Evolutionary conservation across 1,284 basidiomycete genomes (phyloP).

Genomic region (Mycena sp.): DNA sequence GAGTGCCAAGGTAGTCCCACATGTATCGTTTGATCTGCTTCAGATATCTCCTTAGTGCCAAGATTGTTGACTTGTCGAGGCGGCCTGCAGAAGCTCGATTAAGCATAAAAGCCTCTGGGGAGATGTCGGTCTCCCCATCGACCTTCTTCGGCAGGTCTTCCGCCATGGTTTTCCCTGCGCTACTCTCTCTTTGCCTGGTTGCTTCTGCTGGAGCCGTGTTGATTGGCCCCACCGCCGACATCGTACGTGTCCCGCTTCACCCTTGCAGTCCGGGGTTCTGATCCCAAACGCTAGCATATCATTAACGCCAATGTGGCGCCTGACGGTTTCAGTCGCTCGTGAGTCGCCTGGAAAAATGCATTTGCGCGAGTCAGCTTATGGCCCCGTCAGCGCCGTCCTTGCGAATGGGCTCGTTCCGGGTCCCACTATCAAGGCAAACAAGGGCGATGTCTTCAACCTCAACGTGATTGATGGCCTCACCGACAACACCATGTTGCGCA

Average conservation of each 20-base stretch:
- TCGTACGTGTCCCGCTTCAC: neutral
- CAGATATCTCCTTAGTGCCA: constrained; percentile 7
- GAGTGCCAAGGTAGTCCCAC: neutral
- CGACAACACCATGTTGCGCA: constrained; percentile 31
- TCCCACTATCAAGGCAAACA: constrained; percentile 20
- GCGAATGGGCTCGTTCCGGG: constrained; percentile 27
- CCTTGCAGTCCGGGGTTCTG: constrained; percentile 3
- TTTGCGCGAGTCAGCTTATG: neutral
- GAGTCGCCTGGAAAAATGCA: neutral
- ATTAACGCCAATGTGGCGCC: constrained; percentile 35
- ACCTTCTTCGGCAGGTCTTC: neutral
- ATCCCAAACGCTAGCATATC: constrained; percentile 19
- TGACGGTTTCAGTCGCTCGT: constrained; percentile 33
- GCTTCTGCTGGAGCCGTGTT: constrained; percentile 4
- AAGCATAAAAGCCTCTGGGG: constrained; percentile 24
- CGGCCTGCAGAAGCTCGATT: neutral
- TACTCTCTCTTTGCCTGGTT: constrained; percentile 18
- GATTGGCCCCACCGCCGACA: constrained; percentile 27
- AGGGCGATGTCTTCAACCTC: constrained; percentile 27
- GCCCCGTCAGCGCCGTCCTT: constrained; percentile 9
- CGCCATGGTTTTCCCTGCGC: constrained; percentile 22
- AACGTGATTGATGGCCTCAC: constrained; percentile 33
- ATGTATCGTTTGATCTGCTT: constrained; percentile 1
- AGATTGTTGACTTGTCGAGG: neutral
- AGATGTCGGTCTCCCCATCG: neutral